These are phyloP conservation scores for Colletotrichum sp. DNA, from an alignment of 2,329 filamentous ascomycete genomes.

Conservation along the genomic window DNA sequence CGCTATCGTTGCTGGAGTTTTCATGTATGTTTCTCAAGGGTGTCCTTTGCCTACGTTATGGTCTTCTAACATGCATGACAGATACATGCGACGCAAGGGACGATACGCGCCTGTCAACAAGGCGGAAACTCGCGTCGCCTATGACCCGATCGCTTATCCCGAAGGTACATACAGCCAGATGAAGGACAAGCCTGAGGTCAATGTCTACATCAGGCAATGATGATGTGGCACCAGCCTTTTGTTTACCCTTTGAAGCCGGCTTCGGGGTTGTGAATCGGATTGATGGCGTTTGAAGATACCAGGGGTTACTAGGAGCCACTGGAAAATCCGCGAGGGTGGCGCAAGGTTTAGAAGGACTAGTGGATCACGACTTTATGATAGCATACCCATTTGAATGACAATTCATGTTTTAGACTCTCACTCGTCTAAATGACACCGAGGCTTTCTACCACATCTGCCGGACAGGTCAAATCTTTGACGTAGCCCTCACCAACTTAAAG, in stretches of 20 bases:
- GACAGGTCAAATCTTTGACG: background rate
- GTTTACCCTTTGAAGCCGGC: background rate
- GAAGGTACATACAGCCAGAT: background rate
- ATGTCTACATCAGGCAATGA: background rate
- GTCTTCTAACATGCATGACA: background rate
- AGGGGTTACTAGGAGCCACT: background rate
- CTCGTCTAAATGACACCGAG: accelerated
- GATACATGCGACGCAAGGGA: background rate
- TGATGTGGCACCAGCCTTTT: accelerated
- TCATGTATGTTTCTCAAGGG: background rate
- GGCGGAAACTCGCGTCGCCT: background rate
- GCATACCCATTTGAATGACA: background rate
- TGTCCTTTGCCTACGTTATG: accelerated
- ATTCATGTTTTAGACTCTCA: background rate
- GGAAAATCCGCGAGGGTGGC: accelerated
- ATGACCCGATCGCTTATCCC: background rate
- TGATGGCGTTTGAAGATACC: background rate
- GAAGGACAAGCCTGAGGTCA: background rate
- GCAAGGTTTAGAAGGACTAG: background rate
- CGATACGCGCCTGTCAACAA: background rate
- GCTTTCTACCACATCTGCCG: background rate
- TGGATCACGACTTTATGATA: background rate
- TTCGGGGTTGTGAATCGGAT: background rate
- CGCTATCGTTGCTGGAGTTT: slow-evolving; percentile 28
- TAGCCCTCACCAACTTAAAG: background rate